Evolutionary conservation across 2,329 filamentous ascomycete species (phyloP).

Genomic region (Pseudomassariella vexata): DNA sequence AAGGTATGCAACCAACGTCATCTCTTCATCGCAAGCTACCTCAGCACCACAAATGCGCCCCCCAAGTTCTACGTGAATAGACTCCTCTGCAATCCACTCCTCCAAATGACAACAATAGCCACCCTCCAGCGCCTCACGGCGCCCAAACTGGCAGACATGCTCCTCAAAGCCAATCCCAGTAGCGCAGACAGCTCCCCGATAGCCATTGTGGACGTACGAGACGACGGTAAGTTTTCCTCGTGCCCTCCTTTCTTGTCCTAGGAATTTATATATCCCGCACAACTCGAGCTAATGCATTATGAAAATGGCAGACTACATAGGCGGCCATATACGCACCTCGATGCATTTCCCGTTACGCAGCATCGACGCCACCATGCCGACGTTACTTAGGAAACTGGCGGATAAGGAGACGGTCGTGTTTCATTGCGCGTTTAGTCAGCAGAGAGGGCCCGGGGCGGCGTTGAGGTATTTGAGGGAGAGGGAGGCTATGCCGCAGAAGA

Average conservation of each 20-base stretch:
- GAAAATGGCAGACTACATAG: constrained; percentile 64
- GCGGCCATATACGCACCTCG: constrained; percentile 78
- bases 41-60: too few relatives aligned
- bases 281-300: too few relatives aligned
- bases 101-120: constrained; percentile 47
- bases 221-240: constrained; percentile 59
- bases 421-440: constrained; percentile 88
- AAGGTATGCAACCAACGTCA: too few relatives aligned
- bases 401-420: constrained; percentile 84
- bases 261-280: too few relatives aligned
- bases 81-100: too few relatives aligned
- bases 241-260: too few relatives aligned
- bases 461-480: constrained; percentile 71
- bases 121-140: constrained; percentile 63
- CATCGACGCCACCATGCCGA: constrained; percentile 72
- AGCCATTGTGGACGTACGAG: constrained; percentile 86
- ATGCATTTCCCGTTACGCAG: constrained; percentile 68
- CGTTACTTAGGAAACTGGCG: constrained; percentile 71
- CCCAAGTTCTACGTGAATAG: too few relatives aligned
- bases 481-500: constrained; percentile 34
- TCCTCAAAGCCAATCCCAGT: constrained; percentile 45
- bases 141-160: constrained; percentile 59
- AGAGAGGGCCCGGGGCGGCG: constrained; percentile 81
- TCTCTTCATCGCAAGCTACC: too few relatives aligned
- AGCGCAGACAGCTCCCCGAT: constrained; percentile 11